Evolutionary conservation across 2,329 filamentous ascomycete genomes (phyloP).

Genomic region (Aspergillus puulaauensis): DNA sequence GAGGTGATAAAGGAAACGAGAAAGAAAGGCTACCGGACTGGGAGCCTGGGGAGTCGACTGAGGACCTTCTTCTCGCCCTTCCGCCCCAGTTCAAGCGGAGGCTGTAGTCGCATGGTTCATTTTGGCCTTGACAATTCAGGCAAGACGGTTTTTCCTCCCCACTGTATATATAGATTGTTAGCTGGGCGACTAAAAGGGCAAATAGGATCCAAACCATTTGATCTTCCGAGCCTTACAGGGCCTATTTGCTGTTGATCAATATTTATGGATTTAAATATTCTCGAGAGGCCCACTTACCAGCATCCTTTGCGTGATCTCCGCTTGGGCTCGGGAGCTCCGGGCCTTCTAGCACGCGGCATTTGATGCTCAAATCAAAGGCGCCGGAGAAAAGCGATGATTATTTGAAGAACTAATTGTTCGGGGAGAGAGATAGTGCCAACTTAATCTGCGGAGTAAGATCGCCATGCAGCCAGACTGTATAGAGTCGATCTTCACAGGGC

Average conservation of each 20-base stretch:
- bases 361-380: conserved; percentile 23
- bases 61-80: conserved; percentile 60
- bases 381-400: conserved; percentile 15
- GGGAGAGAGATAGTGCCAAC: conserved; percentile 21
- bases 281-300: conserved; percentile 51
- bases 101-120: conserved; percentile 76
- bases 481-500: conserved; percentile 8
- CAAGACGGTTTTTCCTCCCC: conserved; percentile 75
- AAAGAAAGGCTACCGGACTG: conserved; percentile 25
- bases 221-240: conserved; percentile 77
- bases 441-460: conserved; percentile 20
- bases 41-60: conserved; percentile 34
- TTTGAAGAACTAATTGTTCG: conserved; percentile 18
- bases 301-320: conserved; percentile 67
- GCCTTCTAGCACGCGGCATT: conserved; percentile 66
- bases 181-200: neutral
- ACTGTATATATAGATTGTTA: conserved; percentile 35
- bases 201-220: conserved; percentile 59
- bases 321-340: conserved; percentile 64
- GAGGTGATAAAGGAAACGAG: conserved; percentile 15
- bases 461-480: conserved; percentile 25
- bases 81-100: conserved; percentile 81
- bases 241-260: conserved; percentile 46
- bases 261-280: neutral
- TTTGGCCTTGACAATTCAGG: conserved; percentile 69